Evolutionary conservation across 495 filamentous ascomycete genomes (phyloP).

Genomic region (Penicillium alfredii): DNA sequence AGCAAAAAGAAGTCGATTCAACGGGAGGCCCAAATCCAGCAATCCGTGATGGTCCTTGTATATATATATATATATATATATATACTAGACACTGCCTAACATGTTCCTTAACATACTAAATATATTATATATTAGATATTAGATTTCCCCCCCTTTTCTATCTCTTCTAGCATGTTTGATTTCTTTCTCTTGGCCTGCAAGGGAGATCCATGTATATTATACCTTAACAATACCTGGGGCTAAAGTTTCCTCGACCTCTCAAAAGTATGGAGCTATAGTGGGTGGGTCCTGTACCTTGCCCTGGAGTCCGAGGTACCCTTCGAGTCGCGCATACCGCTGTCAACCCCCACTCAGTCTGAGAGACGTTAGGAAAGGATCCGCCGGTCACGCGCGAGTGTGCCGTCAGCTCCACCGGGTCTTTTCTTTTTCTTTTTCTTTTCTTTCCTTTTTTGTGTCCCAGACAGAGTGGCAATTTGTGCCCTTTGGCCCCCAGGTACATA

Average conservation of each 20-base stretch:
- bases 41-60: conserved; percentile 8
- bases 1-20: conserved; percentile 12
- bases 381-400: conserved; percentile 32
- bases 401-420: conserved; percentile 10
- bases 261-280: conserved; percentile 3
- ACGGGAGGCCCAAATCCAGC: conserved; percentile 10
- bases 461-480: conserved; percentile 5
- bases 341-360: conserved; percentile 9
- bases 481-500: too few species aligned
- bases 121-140: too few species aligned
- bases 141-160: too few species aligned
- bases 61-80: too few species aligned
- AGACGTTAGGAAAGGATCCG: conserved; percentile 22
- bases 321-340: too few species aligned
- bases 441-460: too few species aligned
- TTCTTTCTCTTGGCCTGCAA: conserved; percentile 4
- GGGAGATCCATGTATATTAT: too few species aligned
- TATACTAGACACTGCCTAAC: too few species aligned
- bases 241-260: neutral
- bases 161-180: too few species aligned
- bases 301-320: conserved; percentile 4
- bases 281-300: conserved; percentile 4
- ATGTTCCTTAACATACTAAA: too few species aligned
- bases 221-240: too few species aligned
- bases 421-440: conserved; percentile 16